These are phyloP conservation scores for Ambrosia hybrid DNA, from an alignment of 140 eudicot genomes.

Conservation along the genomic window DNA sequence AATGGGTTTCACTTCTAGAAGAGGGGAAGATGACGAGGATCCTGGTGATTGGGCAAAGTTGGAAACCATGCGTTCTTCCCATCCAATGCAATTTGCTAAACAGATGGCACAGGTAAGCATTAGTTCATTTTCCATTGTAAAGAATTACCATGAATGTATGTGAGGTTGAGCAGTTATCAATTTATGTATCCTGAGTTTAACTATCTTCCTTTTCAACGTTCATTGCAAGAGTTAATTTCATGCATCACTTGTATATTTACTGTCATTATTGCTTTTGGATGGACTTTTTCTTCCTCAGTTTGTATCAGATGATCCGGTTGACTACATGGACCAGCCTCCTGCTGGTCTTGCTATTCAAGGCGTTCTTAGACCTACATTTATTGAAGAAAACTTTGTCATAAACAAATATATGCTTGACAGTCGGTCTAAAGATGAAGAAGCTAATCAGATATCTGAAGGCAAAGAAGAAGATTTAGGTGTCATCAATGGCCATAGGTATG, in stretches of 20 bases:
- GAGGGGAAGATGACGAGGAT: slow-evolving; percentile 59
- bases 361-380: slow-evolving; percentile 76
- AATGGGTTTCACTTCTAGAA: slow-evolving; percentile 74
- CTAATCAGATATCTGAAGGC: slow-evolving; percentile 30
- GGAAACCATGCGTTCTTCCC: slow-evolving; percentile 96
- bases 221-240: slow-evolving; percentile 17
- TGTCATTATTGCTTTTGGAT: slow-evolving; percentile 6
- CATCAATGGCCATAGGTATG: slow-evolving; percentile 69
- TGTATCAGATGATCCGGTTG: slow-evolving; percentile 75
- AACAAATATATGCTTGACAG: slow-evolving; percentile 52
- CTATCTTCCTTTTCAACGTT: background rate
- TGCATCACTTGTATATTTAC: background rate
- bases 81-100: slow-evolving; percentile 90
- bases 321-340: slow-evolving; percentile 93
- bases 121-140: slow-evolving; percentile 1
- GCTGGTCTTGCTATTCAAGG: slow-evolving; percentile 94
- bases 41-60: slow-evolving; percentile 96
- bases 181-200: too few relatives aligned
- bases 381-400: slow-evolving; percentile 77
- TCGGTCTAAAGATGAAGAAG: slow-evolving; percentile 36
- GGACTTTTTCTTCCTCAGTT: slow-evolving; percentile 44
- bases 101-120: slow-evolving; percentile 68
- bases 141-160: background rate
- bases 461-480: slow-evolving; percentile 35
- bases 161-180: too few relatives aligned